Evolutionary conservation across 2,329 filamentous ascomycete species (phyloP).

Genomic region (Pyricularia pennisetigena): DNA sequence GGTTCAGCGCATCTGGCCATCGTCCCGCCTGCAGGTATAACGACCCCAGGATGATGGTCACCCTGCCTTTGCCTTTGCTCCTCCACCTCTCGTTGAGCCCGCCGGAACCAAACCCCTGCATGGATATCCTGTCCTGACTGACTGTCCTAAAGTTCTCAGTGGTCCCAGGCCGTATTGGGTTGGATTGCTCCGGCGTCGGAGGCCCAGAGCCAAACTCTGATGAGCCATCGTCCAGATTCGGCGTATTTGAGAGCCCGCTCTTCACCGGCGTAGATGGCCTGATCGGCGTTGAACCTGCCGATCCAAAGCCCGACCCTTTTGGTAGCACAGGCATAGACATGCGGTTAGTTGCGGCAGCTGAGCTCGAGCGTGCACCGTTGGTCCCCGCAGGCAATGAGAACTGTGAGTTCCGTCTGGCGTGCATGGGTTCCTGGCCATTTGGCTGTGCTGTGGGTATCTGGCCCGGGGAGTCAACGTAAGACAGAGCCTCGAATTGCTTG

Average conservation of each 20-base stretch:
- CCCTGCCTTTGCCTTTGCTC: constrained; percentile 70
- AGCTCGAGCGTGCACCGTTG: constrained; percentile 37
- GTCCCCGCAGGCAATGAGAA: constrained; percentile 24
- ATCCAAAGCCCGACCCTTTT: constrained; percentile 32
- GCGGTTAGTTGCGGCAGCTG: constrained; percentile 45
- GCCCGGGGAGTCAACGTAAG: constrained; percentile 68
- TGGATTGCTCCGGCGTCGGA: not conserved
- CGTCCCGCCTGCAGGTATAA: constrained; percentile 82
- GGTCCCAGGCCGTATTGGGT: constrained; percentile 25
- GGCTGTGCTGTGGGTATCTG: constrained; percentile 35
- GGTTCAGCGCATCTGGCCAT: constrained; percentile 80
- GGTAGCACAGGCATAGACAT: constrained; percentile 71
- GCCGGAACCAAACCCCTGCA: constrained; percentile 61
- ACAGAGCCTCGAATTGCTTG: constrained; percentile 61
- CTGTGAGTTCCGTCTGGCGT: constrained; percentile 42
- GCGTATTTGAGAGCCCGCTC: constrained; percentile 36
- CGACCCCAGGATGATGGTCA: constrained; percentile 71
- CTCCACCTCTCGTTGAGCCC: constrained; percentile 69
- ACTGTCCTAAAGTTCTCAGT: constrained; percentile 37
- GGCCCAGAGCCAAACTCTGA: constrained; percentile 11
- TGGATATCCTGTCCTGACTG: constrained; percentile 47
- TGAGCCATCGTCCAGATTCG: constrained; percentile 25
- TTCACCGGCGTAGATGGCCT: constrained; percentile 37
- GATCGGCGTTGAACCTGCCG: constrained; percentile 26
- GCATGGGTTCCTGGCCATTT: constrained; percentile 28